These are phyloP conservation scores for Arthroderma uncinatum DNA, from an alignment of 2,329 filamentous ascomycete species.

Conservation along the genomic window DNA sequence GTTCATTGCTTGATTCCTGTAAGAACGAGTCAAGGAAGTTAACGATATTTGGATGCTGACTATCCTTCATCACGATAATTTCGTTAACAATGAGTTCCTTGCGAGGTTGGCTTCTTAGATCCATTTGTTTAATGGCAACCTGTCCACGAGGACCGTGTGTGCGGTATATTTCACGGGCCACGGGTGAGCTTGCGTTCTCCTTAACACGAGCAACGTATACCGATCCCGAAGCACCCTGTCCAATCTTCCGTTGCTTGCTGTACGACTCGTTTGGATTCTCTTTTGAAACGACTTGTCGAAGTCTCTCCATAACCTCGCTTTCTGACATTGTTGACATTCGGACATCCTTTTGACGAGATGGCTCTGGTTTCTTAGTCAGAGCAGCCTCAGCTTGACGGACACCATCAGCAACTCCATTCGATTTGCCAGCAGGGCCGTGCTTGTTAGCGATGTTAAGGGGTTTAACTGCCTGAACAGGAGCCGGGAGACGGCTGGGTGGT, in stretches of 20 bases:
- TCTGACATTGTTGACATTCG: conserved; percentile 99
- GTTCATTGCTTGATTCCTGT: conserved; percentile 82
- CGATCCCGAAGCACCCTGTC: conserved; percentile 92
- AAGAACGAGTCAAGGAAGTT: conserved; percentile 97
- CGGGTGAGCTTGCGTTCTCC: conserved; percentile 68
- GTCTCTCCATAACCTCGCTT: conserved; percentile 88
- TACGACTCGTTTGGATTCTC: conserved; percentile 91
- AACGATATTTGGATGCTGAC: conserved; percentile 94
- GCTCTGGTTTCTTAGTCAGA: conserved; percentile 68
- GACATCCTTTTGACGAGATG: conserved; percentile 71
- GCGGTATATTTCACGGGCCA: conserved; percentile 66
- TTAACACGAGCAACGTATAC: conserved; percentile 97
- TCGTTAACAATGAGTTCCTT: conserved; percentile 99
- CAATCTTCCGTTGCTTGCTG: conserved; percentile 99
- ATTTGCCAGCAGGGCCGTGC: conserved; percentile 38
- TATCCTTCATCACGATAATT: conserved; percentile 99
- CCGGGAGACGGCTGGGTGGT: conserved; percentile 49
- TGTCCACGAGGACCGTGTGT: conserved; percentile 72
- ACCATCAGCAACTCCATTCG: conserved; percentile 43
- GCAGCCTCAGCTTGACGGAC: conserved; percentile 85
- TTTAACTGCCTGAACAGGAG: conserved; percentile 52
- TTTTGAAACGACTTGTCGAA: conserved; percentile 89
- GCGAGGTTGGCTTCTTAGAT: conserved; percentile 87
- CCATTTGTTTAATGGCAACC: conserved; percentile 99
- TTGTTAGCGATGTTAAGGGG: conserved; percentile 68